Conservation (phyloP, 352 stramenopile genomes). For the Pythium insidiosum region DNA sequence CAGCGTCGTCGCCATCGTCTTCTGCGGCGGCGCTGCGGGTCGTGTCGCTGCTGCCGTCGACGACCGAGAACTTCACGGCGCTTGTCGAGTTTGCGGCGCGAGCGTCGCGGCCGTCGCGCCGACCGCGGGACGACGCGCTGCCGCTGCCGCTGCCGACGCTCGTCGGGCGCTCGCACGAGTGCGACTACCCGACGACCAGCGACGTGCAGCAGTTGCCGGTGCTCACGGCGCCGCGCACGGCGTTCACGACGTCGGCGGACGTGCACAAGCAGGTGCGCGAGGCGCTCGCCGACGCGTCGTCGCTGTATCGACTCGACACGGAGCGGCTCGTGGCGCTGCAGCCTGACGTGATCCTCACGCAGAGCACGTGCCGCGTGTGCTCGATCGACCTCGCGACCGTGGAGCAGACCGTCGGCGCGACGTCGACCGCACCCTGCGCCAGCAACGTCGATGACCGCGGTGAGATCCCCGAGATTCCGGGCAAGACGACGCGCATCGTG, state of each 20-base stretch:
- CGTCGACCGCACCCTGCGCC: neutral
- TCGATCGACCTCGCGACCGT: conserved; percentile 62
- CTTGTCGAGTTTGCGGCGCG: conserved; percentile 20
- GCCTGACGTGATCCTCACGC: conserved; percentile 66
- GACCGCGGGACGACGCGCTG: conserved; percentile 3
- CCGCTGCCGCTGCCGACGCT: conserved; percentile 23
- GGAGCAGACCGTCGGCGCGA: neutral
- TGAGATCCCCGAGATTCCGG: conserved; percentile 7
- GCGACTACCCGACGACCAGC: conserved; percentile 34
- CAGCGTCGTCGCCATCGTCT: too few species aligned
- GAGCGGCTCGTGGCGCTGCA: conserved; percentile 22
- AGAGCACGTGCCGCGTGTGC: conserved; percentile 65
- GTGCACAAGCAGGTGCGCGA: conserved; percentile 56
- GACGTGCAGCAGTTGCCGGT: conserved; percentile 33
- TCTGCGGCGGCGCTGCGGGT: conserved; percentile 53
- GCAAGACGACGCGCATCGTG: conserved; percentile 28
- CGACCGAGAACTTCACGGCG: conserved; percentile 53
- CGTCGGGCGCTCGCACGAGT: conserved; percentile 70
- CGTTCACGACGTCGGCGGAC: conserved; percentile 56
- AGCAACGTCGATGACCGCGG: neutral
- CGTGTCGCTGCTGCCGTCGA: conserved; percentile 60
- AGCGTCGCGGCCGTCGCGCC: neutral
- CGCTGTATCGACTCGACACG: conserved; percentile 56
- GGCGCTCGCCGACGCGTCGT: conserved; percentile 34
- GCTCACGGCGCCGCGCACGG: conserved; percentile 46